phyloP scores from a whole-genome alignment of 2,329 filamentous ascomycete species.

The Scorias spongiosa region DNA sequence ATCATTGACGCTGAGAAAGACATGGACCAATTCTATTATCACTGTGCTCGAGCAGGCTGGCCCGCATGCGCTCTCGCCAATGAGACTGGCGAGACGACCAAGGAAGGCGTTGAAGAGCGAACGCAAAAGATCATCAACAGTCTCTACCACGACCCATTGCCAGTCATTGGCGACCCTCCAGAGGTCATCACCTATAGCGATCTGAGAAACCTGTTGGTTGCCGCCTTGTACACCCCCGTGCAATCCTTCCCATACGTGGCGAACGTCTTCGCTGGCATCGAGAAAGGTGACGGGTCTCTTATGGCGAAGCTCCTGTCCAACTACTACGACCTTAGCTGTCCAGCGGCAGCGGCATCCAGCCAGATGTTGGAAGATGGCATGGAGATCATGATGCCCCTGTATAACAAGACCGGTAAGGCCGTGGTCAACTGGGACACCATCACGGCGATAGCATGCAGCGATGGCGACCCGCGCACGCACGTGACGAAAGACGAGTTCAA shows the following conservation, averaged over 20 bases:
- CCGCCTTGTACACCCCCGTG: constrained; percentile 22
- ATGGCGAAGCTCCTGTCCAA: constrained; percentile 27
- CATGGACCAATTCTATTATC: constrained; percentile 36
- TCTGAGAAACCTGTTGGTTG: constrained; percentile 22
- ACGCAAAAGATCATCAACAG: constrained; percentile 19
- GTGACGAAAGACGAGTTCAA: constrained; percentile 9
- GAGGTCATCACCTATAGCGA: constrained; percentile 22
- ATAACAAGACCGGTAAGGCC: constrained; percentile 2
- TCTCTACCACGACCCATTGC: constrained; percentile 30
- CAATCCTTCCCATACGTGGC: constrained; percentile 21
- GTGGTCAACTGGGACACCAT: constrained; percentile 3
- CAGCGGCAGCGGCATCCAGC: constrained; percentile 5
- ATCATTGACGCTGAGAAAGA: constrained; percentile 42
- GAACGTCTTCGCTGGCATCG: constrained; percentile 18
- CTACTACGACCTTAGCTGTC: constrained; percentile 16
- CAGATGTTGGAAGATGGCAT: constrained; percentile 10
- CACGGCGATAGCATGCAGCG: constrained; percentile 21
- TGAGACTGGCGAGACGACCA: constrained; percentile 28
- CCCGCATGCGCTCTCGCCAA: constrained; percentile 29
- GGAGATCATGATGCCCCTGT: constrained; percentile 14
- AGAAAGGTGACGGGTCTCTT: constrained; percentile 12
- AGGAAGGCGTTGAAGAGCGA: constrained; percentile 21
- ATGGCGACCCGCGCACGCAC: constrained; percentile 19
- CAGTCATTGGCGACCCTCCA: constrained; percentile 28
- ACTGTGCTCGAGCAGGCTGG: constrained; percentile 28